phyloP scores from a whole-genome alignment of 805 yeast genomes.

The Huiozyma naganishii region DNA sequence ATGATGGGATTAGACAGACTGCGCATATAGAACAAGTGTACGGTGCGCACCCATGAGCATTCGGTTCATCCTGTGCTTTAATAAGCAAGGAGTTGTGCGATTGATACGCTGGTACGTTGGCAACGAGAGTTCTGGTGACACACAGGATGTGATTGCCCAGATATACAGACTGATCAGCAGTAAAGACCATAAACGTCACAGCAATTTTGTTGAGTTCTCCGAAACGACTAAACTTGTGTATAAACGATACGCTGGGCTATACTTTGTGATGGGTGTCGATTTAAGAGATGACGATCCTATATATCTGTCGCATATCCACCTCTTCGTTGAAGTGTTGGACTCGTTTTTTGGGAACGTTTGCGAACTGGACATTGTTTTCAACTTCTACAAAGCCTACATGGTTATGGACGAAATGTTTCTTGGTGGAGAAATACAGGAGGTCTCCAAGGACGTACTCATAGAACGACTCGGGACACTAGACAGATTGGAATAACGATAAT shows the following conservation, averaged over 20 bases:
- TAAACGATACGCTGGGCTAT: constrained; percentile 84
- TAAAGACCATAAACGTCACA: constrained; percentile 74
- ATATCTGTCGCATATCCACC: constrained; percentile 73
- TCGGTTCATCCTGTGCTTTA: constrained; percentile 71
- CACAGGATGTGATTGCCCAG: constrained; percentile 28
- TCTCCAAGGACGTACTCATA: constrained; percentile 58
- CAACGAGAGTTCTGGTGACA: constrained; percentile 11
- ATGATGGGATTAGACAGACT: too few species aligned
- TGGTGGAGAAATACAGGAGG: constrained; percentile 87
- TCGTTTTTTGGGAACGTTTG: constrained; percentile 82
- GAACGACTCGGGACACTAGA: constrained; percentile 58
- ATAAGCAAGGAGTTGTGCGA: constrained; percentile 89
- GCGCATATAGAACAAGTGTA: too few species aligned
- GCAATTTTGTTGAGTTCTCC: constrained; percentile 67
- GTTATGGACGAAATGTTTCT: constrained; percentile 79
- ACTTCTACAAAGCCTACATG: constrained; percentile 73
- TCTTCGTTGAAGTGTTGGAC: constrained; percentile 82
- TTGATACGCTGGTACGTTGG: constrained; percentile 64
- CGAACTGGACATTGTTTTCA: constrained; percentile 86
- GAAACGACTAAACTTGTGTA: constrained; percentile 61
- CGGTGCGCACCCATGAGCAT: constrained; percentile 44
- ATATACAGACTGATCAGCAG: constrained; percentile 72
- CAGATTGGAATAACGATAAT: constrained; percentile 32
- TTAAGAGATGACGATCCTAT: constrained; percentile 71
- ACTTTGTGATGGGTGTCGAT: constrained; percentile 77